Percentiles rank a stretch among this genome's conserved stretches.
Conservation (phyloP, 2,329 filamentous ascomycete genomes). For the Bretziella fagacearum region DNA sequence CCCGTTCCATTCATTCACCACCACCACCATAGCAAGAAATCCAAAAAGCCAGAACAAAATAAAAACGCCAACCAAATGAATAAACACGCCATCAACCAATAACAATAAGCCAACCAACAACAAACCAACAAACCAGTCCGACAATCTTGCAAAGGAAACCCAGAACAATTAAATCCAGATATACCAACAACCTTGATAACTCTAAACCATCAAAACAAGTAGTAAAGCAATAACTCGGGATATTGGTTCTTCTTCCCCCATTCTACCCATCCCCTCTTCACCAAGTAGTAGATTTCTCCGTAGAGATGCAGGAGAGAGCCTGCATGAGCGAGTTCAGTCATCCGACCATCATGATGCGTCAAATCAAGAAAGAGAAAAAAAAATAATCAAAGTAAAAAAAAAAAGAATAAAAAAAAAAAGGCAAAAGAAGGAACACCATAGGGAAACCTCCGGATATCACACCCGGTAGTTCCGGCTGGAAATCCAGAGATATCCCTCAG, state of each 20-base stretch:
- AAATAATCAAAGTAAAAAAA: not conserved
- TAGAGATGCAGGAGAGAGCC: not conserved
- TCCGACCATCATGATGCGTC: conserved; percentile 4
- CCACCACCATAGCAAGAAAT: not conserved
- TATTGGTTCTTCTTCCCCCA: too few species aligned
- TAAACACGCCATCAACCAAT: not conserved
- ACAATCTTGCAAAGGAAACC: not conserved
- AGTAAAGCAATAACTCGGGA: not conserved
- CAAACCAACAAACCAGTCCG: not conserved
- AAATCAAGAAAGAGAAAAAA: not conserved
- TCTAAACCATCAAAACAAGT: not conserved
- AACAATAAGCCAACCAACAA: not conserved
- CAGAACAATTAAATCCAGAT: not conserved
- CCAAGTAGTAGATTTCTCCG: not conserved
- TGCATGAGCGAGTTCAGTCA: not conserved
- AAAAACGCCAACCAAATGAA: not conserved
- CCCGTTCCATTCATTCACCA: not conserved
- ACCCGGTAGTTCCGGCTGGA: not conserved
- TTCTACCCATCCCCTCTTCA: not conserved
- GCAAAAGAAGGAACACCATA: not conserved
- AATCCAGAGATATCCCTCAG: not conserved
- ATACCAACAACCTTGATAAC: not conserved
- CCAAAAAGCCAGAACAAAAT: not conserved
- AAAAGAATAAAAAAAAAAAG: conserved; percentile 1
- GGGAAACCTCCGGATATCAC: not conserved